Conservation (phyloP, 2,329 filamentous ascomycete genomes). For the Plenodomus lindquistii region DNA sequence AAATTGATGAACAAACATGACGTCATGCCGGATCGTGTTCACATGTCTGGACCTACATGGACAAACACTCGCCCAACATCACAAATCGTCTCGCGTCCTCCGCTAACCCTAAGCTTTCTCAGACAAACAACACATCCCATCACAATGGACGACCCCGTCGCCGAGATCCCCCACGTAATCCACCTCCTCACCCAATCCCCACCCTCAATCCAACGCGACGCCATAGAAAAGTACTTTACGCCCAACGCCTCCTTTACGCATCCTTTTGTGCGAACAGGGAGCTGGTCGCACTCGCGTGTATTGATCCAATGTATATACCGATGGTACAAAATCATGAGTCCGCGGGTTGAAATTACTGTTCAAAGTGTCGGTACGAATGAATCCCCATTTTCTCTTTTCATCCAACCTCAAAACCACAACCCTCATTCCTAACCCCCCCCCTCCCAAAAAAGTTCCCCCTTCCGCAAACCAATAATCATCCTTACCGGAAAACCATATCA, state of each 20-base stretch:
- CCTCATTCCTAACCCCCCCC: too few species aligned
- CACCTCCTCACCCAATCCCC: constrained; percentile 68
- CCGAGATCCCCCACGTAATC: constrained; percentile 70
- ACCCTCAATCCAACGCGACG: constrained; percentile 65
- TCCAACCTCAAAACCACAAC: too few species aligned
- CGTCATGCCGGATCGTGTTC: constrained; percentile 11
- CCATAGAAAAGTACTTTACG: constrained; percentile 74
- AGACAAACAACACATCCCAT: not conserved
- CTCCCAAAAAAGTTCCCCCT: too few species aligned
- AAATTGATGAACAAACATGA: constrained; percentile 4
- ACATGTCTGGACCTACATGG: constrained; percentile 3
- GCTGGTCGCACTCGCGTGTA: constrained; percentile 65
- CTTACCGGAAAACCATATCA: too few species aligned
- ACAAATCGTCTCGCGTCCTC: not conserved
- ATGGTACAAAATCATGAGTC: constrained; percentile 79
- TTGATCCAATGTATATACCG: constrained; percentile 69
- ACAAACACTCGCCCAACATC: not conserved
- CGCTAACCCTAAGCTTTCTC: too few species aligned
- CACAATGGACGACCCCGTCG: constrained; percentile 43
- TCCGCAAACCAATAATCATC: too few species aligned
- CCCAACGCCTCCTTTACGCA: constrained; percentile 74
- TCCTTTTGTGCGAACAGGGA: constrained; percentile 72
- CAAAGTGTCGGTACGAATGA: constrained; percentile 58
- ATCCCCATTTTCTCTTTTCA: not conserved
- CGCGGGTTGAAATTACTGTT: constrained; percentile 69